Evolutionary conservation across 352 stramenopile species (phyloP), one percentile per base, ranked within the genome.

Genomic region (Globisporangium abappressorium): DNA sequence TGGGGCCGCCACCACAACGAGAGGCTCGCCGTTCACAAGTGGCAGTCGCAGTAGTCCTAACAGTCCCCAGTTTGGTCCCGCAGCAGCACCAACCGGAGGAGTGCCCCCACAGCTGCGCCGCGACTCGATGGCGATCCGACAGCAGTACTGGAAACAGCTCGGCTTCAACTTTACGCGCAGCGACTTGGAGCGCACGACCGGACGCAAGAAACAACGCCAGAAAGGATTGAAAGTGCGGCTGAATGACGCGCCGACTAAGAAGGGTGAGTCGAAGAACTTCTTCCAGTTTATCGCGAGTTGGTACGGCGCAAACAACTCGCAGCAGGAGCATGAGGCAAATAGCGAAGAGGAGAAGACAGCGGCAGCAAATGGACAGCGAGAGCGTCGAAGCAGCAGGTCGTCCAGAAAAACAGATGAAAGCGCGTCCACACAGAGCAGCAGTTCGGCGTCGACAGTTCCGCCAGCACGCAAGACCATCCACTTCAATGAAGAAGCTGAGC

Each of bases 101-200:
- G 8, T 51, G 33, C 5, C 38, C 20, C 57, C 62, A 43, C 71
- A 81, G 55, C 73, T 92, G 34, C 85, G 86, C 51, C 89, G 89
- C 63, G 89, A 96, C 71, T 91, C 82, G 24, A 90, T 90, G 68
- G 84, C 85, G 4, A 93, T 96, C 60, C 85, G 89, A 47, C 82
- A 91, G 69, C 82, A 94, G 69, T 96, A 96, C 69, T 93, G 84
- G 89, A 95, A 78, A 63, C 87, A 96, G 66, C 70, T 96, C 11
- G 89, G 89, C 34, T 84, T 96, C 43, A 93, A 79, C 75, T 57
- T 91, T 28, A 92, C 87, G 11, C 84, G 83, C n/a, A 85, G 81
- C 30, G 87, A 96, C 64, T 66, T 96, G 28, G 87, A 94, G 70
- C 89, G 90, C 60, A 89, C 83, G 41, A 93, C 84, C 0, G 83